phyloP scores from a whole-genome alignment of 2,329 filamentous ascomycete species.

The Fusarium napiforme region DNA sequence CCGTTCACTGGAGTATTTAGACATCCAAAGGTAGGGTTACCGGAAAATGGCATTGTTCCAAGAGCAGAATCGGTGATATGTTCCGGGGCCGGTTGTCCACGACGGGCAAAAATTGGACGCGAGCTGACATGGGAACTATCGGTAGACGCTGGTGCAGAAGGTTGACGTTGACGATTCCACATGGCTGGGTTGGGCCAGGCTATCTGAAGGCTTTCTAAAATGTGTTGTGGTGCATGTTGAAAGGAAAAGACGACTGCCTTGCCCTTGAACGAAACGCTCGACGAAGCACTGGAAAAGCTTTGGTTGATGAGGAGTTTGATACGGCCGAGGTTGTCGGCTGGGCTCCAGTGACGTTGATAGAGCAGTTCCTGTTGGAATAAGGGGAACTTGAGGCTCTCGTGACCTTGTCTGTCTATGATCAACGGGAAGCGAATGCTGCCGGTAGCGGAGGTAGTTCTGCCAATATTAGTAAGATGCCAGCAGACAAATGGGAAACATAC shows the following conservation, averaged over 20 bases:
- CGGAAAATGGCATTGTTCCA: neutral
- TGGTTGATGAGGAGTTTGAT: slow-evolving; percentile 83
- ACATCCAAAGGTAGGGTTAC: neutral
- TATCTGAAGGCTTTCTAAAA: slow-evolving; percentile 78
- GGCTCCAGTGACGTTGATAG: slow-evolving; percentile 76
- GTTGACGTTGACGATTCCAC: slow-evolving; percentile 61
- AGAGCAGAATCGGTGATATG: too few species aligned
- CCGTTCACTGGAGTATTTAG: neutral
- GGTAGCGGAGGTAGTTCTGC: slow-evolving; percentile 66
- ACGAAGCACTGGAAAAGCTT: slow-evolving; percentile 69
- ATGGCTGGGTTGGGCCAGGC: slow-evolving; percentile 82
- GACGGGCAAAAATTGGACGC: neutral
- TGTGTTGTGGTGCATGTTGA: slow-evolving; percentile 82
- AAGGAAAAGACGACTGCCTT: slow-evolving; percentile 84
- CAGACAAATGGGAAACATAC: slow-evolving; percentile 53
- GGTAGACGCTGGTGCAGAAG: neutral
- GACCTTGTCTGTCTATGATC: slow-evolving; percentile 64
- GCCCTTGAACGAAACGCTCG: slow-evolving; percentile 65
- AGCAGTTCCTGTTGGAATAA: slow-evolving; percentile 76
- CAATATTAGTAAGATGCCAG: neutral
- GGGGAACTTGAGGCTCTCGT: slow-evolving; percentile 75
- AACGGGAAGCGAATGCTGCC: slow-evolving; percentile 63
- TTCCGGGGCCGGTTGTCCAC: neutral
- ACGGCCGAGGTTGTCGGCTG: slow-evolving; percentile 76
- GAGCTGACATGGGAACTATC: slow-evolving; percentile 54